Conservation (phyloP, 306 rosid genomes). For the Ceratonia siliqua region DNA sequence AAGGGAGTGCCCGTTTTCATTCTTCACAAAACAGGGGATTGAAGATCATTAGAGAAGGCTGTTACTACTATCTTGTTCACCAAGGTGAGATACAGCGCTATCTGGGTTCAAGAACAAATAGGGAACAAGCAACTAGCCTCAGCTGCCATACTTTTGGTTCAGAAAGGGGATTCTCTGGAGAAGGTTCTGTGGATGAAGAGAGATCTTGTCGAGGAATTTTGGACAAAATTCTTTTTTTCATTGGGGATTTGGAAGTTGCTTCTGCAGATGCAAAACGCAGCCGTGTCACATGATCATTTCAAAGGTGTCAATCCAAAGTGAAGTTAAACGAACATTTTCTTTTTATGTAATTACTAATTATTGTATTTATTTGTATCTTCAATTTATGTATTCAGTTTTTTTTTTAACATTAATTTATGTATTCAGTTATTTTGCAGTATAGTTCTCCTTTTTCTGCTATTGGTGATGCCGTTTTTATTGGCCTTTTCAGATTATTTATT, state of each 20-base stretch:
- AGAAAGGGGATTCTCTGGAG: slow-evolving; percentile 35
- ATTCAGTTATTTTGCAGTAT: slow-evolving; percentile 7
- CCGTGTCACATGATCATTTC: slow-evolving; percentile 41
- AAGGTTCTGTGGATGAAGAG: slow-evolving; percentile 45
- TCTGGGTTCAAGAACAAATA: slow-evolving; percentile 61
- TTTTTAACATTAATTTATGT: slow-evolving; percentile 20
- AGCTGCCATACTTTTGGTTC: slow-evolving; percentile 30
- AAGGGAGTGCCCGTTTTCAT: slow-evolving; percentile 7
- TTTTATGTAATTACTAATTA: slow-evolving; percentile 33
- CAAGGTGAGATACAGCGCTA: slow-evolving; percentile 68
- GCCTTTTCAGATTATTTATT: background rate
- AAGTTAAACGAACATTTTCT: slow-evolving; percentile 26
- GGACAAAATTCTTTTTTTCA: slow-evolving; percentile 75
- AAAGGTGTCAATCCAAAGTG: background rate
- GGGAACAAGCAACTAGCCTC: slow-evolving; percentile 28
- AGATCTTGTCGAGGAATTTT: slow-evolving; percentile 59
- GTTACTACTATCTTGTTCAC: slow-evolving; percentile 72
- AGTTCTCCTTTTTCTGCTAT: background rate
- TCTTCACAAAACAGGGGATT: slow-evolving; percentile 55
- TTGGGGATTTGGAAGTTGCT: slow-evolving; percentile 83
- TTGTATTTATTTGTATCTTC: slow-evolving; percentile 21
- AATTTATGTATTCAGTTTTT: slow-evolving; percentile 16
- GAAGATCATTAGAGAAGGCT: slow-evolving; percentile 74
- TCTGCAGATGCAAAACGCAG: slow-evolving; percentile 64
- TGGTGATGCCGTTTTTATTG: background rate